Conservation (phyloP, 495 filamentous ascomycete species). For the Hyaloscypha variabilis region DNA sequence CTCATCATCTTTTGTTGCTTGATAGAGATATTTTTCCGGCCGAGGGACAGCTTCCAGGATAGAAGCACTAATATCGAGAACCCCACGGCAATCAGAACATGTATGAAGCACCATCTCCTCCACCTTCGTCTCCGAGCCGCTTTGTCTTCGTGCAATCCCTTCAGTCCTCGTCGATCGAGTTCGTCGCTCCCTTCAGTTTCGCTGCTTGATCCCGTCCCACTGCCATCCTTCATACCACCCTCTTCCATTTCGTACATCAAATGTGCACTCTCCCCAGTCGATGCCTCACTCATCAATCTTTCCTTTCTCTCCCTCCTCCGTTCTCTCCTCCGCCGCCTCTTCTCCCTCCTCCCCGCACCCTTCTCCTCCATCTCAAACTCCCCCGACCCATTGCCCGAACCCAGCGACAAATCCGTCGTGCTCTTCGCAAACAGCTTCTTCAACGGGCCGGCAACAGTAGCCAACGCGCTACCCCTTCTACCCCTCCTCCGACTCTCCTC, state of each 20-base stretch:
- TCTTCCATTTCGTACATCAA: constrained; percentile 92
- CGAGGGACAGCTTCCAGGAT: constrained; percentile 50
- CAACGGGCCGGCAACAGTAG: constrained; percentile 38
- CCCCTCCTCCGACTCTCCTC: constrained; percentile 48
- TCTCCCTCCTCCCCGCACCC: constrained; percentile 38
- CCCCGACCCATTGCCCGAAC: constrained; percentile 1
- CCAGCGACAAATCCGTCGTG: constrained; percentile 13
- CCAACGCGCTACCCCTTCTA: constrained; percentile 34
- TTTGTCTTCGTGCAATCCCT: constrained; percentile 47
- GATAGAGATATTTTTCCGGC: constrained; percentile 35
- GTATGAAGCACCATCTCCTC: constrained; percentile 54
- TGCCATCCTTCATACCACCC: constrained; percentile 69
- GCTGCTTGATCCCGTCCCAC: constrained; percentile 53
- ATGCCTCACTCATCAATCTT: constrained; percentile 48
- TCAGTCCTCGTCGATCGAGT: constrained; percentile 49
- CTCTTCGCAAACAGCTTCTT: constrained; percentile 38
- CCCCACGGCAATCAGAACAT: constrained; percentile 51
- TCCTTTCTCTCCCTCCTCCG: constrained; percentile 48
- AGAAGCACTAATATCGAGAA: constrained; percentile 52
- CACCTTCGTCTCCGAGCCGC: constrained; percentile 42
- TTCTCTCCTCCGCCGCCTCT: constrained; percentile 28
- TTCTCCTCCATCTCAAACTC: constrained; percentile 58
- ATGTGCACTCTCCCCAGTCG: constrained; percentile 67
- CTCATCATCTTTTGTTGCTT: constrained; percentile 42
- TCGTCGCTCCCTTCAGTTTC: constrained; percentile 55